Conservation (phyloP, 2,329 filamentous ascomycete species). For the Diatrype stigma region DNA sequence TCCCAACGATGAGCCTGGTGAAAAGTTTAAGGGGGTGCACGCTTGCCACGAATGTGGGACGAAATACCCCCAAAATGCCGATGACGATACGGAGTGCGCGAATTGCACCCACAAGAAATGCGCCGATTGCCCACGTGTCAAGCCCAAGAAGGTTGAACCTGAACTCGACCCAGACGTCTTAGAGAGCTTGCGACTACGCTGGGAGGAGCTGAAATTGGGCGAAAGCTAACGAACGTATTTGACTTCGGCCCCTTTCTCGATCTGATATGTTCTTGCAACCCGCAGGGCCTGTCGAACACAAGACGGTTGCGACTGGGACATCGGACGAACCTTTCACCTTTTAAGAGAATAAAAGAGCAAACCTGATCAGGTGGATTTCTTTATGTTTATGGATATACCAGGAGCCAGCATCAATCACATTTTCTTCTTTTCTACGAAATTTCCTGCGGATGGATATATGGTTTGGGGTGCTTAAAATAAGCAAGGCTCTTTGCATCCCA, state of each 20-base stretch:
- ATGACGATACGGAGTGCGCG: slow-evolving; percentile 51
- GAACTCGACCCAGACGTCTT: slow-evolving; percentile 59
- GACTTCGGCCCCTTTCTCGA: slow-evolving; percentile 12
- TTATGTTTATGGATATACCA: not conserved
- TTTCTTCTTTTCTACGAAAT: not conserved
- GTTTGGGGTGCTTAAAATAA: not conserved
- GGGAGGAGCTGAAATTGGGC: slow-evolving; percentile 37
- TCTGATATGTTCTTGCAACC: not conserved
- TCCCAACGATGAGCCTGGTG: slow-evolving; percentile 59
- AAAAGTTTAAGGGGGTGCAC: slow-evolving; percentile 48
- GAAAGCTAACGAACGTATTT: slow-evolving; percentile 3
- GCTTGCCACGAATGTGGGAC: slow-evolving; percentile 61
- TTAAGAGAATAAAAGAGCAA: too few species aligned
- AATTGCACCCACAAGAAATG: slow-evolving; percentile 60
- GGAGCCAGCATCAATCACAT: not conserved
- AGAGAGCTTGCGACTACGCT: slow-evolving; percentile 51
- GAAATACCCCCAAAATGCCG: slow-evolving; percentile 47
- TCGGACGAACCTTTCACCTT: too few species aligned
- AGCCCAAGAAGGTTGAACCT: slow-evolving; percentile 57
- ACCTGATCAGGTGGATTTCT: not conserved
- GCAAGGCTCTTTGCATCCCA: too few species aligned
- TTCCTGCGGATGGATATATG: not conserved
- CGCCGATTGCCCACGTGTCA: slow-evolving; percentile 52
- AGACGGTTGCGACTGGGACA: not conserved
- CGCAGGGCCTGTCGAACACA: not conserved